Evolutionary conservation across 805 yeast species (phyloP), one percentile per base, ranked within the genome.

Genomic region (Kodamaea jinghongensis): DNA sequence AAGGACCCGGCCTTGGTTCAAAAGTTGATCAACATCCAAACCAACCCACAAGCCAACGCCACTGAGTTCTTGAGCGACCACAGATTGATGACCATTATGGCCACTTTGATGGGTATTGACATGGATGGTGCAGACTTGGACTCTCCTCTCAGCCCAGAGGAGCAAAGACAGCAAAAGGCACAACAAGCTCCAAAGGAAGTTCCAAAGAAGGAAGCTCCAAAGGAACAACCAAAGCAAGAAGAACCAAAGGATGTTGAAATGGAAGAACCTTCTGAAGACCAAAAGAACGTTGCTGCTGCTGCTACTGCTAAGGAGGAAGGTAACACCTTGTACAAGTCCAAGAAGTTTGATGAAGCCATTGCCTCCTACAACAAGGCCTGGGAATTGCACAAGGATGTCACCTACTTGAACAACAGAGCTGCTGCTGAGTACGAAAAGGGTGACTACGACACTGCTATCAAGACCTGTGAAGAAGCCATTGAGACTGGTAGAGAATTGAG

Each of bases 341-440:
- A 84, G 60, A 73, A 89, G 56, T 93, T 93, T 51, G 96, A 88
- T 57, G 96, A 84, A 56, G 99, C 99, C 31, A 91, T 93, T 59
- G 87, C 69, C 42, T 71, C 79, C 46, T 93, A 93, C 68, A 72
- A 86, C 58, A 76, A 81, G 58, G 99, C 99, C 2, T 93, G 88
- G 85, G 84, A 81, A 25, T 60, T 80, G 14, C 65, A 72, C 66
- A 76, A 81, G 56, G 98, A 93, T 60, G 87, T 91, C 56, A 91
- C 98, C 1, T 93, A 85, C 61, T 75, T 93, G 61, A 93, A 95
- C 73, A 93, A 93, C 74, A 81, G 95, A 56, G 93, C 99, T 28
- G 98, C 99, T 42, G 99, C 99, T 25, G 96, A 93, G 67, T 93
- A 67, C 58, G 99, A 93, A 69, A 88, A 90, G 63, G 96, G 93